A percentile compares a stretch with the other conserved stretches of the same genome.
These are phyloP conservation scores for Termitomyces bulborhizus DNA, from an alignment of 768 basidiomycete genomes.

Conservation along the genomic window DNA sequence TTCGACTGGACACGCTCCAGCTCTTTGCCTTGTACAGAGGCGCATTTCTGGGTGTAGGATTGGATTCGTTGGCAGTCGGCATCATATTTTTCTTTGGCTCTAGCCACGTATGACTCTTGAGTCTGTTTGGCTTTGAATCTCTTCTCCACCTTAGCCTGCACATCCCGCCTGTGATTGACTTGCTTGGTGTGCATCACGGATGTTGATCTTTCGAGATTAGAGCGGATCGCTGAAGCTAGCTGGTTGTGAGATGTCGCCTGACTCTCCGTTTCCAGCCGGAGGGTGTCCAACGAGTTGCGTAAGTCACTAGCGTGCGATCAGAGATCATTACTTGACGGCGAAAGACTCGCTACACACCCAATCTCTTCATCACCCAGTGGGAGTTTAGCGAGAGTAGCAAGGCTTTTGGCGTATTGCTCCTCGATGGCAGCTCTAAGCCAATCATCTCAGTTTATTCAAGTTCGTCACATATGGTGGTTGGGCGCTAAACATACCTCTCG, in stretches of 20 bases:
- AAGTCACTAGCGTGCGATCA: conserved; percentile 55
- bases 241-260: conserved; percentile 67
- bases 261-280: conserved; percentile 77
- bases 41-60: conserved; percentile 80
- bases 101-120: conserved; percentile 78
- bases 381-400: conserved; percentile 73
- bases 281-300: conserved; percentile 70
- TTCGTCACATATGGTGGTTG: background rate
- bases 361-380: conserved; percentile 85
- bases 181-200: conserved; percentile 58
- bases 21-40: conserved; percentile 82
- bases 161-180: conserved; percentile 58
- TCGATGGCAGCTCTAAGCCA: conserved; percentile 72
- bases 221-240: conserved; percentile 66
- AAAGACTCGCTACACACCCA: conserved; percentile 52
- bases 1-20: conserved; percentile 81
- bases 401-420: conserved; percentile 85
- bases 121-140: conserved; percentile 81
- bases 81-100: conserved; percentile 89
- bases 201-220: conserved; percentile 63
- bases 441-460: background rate
- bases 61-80: conserved; percentile 85
- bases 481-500: conserved; percentile 61
- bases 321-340: background rate
- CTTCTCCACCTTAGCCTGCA: conserved; percentile 78